Base-by-base conservation (phyloP, 2,329 filamentous ascomycete genomes). In the Fusarium compactum region DNA sequence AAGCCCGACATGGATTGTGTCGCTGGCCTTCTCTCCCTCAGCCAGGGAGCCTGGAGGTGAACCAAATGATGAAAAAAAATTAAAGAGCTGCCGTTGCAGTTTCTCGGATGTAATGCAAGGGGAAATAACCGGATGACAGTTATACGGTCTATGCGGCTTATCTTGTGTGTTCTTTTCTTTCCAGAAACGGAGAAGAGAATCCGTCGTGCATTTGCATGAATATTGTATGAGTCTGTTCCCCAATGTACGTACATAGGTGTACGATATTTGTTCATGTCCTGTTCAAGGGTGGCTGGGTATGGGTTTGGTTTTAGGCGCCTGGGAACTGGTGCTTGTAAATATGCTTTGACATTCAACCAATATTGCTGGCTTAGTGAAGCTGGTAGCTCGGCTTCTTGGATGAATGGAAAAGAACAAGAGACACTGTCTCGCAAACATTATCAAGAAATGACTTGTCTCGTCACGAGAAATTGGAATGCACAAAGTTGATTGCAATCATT, bases 41-140 rank as follows among this genome's bases (percentile, higher is more conserved):
- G 94, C 75, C 93, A 97, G 81, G 95, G 95, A n/a, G 93, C 93
- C 76, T 98, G 95, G 94, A 87, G 89, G 76, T 92, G 32, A 70
- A 51, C 20, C 27, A 34, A 41, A 32, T 25, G 24, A 48, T 29
- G 8, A 57, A 47, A 32, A 6, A 12, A 48, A 5, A 38, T 44
- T 22, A 29, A 34, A 34, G 55, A 47, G 24, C 40, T 55, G 40
- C 46, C 54, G 46, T 46, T 32, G 41, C 46, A 69, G 40, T 57
- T 50, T 48, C 32, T 45, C 41, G 58, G 57, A 64, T 58, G 24
- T 57, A 70, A 63, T 59, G 43, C 46, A 59, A 34, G 55, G 55
- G 62, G 55, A 56, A 56, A 70, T 60, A 61, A 53, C 58, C 57
- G 48, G 52, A 65, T 62, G 62, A 66, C 46, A 58, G 44, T 56